Conservation (phyloP, 1,284 basidiomycete genomes). For the Mycena sp. region DNA sequence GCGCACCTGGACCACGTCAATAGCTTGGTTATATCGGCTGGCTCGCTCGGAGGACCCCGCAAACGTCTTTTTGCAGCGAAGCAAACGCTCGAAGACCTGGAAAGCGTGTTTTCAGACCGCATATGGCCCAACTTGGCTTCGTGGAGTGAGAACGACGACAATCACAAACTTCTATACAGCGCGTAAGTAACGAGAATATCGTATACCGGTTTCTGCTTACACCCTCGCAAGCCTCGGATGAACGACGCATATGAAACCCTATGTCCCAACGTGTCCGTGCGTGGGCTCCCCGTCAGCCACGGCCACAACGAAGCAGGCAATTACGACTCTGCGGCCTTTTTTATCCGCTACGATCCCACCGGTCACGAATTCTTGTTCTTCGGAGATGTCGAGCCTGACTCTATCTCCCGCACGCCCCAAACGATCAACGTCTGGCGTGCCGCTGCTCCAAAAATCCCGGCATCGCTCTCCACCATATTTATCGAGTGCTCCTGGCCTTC, state of each 20-base stretch:
- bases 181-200: slow-evolving; percentile 45
- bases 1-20: slow-evolving; percentile 86
- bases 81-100: slow-evolving; percentile 72
- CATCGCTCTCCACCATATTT: slow-evolving; percentile 72
- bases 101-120: slow-evolving; percentile 79
- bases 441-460: slow-evolving; percentile 75
- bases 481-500: slow-evolving; percentile 89
- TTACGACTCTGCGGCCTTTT: slow-evolving; percentile 81
- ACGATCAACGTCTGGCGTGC: slow-evolving; percentile 75
- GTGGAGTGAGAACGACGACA: slow-evolving; percentile 68
- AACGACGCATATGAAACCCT: slow-evolving; percentile 62
- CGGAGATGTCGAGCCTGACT: slow-evolving; percentile 86
- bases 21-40: slow-evolving; percentile 80
- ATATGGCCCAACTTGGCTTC: slow-evolving; percentile 87
- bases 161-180: slow-evolving; percentile 66
- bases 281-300: slow-evolving; percentile 75
- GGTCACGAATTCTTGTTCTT: slow-evolving; percentile 81
- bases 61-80: slow-evolving; percentile 73
- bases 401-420: slow-evolving; percentile 61
- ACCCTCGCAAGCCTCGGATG: slow-evolving; percentile 48
- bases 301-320: slow-evolving; percentile 61
- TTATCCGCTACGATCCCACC: slow-evolving; percentile 69
- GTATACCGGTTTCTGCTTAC: slow-evolving; percentile 10
- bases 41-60: slow-evolving; percentile 67
- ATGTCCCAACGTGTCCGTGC: slow-evolving; percentile 67